phyloP scores from a whole-genome alignment of 371 early-diverging fungal genomes.

The Synchytrium microbalum region DNA sequence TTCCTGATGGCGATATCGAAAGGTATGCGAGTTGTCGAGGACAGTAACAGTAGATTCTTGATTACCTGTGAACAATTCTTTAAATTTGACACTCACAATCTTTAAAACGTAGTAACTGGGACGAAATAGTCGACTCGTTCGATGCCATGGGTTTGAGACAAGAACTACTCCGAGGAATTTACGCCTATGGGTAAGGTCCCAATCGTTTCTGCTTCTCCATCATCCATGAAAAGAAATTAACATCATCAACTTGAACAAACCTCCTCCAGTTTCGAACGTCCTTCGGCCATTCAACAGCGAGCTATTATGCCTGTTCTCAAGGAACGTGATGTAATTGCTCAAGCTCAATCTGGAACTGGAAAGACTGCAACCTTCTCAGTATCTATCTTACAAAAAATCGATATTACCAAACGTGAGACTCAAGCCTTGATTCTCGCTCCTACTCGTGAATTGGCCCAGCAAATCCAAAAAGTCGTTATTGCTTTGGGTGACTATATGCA shows the following conservation, averaged over 20 bases:
- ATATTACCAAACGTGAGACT: slow-evolving; percentile 56
- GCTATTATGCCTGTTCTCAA: slow-evolving; percentile 80
- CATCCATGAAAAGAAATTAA: slow-evolving; percentile 1
- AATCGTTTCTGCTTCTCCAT: neutral
- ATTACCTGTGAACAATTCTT: neutral
- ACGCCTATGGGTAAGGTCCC: slow-evolving; percentile 41
- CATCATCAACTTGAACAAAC: neutral
- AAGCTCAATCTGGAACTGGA: slow-evolving; percentile 97
- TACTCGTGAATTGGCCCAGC: slow-evolving; percentile 89
- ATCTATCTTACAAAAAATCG: slow-evolving; percentile 80
- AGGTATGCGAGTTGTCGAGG: neutral
- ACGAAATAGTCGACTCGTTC: slow-evolving; percentile 40
- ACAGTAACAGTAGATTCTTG: neutral
- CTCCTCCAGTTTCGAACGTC: slow-evolving; percentile 62
- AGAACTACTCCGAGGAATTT: slow-evolving; percentile 51
- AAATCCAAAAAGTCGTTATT: slow-evolving; percentile 77
- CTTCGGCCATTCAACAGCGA: slow-evolving; percentile 87
- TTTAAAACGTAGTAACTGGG: no score
- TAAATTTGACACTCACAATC: slow-evolving; percentile 16
- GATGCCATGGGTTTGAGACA: slow-evolving; percentile 47
- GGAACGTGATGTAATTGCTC: slow-evolving; percentile 87
- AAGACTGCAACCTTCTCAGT: slow-evolving; percentile 96
- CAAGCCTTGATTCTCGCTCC: slow-evolving; percentile 87
- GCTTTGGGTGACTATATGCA: slow-evolving; percentile 80
- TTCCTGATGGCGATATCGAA: neutral